Evolutionary conservation across 1,284 basidiomycete species (phyloP), one percentile per base, ranked within the genome.

Genomic region (Spongiforma sp.): DNA sequence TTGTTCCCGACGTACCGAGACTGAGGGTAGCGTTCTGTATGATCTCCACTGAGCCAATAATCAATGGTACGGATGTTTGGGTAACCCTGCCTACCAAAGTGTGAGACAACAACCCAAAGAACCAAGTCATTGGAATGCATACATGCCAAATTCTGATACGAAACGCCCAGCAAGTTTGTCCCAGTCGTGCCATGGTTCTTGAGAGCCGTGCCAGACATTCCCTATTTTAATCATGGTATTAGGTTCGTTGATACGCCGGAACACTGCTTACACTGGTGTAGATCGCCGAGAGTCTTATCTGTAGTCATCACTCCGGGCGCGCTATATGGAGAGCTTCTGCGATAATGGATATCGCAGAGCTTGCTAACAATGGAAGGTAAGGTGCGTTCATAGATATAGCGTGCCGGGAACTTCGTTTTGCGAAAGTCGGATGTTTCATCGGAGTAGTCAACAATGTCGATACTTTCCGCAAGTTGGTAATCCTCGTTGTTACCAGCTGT

Each of bases 141-240:
- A 91, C 93, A 93, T 94, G 69, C 92, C 92, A 70, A 94, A 93
- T 73, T 94, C 92, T n/a, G 93, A 94, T 32, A 96, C 92, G 76
- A 96, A 96, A 46, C 94, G 87, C 53, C 93, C 93, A 0, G 91
- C 83, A 19, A 96, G 85, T 58, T 86, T 88, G 72, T 95, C 93
- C 92, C 94, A 96, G 68, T 95, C 91, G 66, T 93, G 87, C 93
- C 94, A 97, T 1, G 93, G 89, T 72, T 95, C 91, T 75, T 96
- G 93, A 2, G 86, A 78, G 46, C 91, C 91, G 75, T 96, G 94
- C 95, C 95, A 96, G 6, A 96, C 94, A 73, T 95, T 94, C 92
- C 90, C 88, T 91, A 69, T 37, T 33, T 1, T 43, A 9, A 36
- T 48, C 34, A 54, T 39, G 37, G 21, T 24, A 36, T 63, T 36